These are phyloP conservation scores for Thalassiosira mediterranea DNA, from an alignment of 352 stramenopile genomes.

Conservation along the genomic window DNA sequence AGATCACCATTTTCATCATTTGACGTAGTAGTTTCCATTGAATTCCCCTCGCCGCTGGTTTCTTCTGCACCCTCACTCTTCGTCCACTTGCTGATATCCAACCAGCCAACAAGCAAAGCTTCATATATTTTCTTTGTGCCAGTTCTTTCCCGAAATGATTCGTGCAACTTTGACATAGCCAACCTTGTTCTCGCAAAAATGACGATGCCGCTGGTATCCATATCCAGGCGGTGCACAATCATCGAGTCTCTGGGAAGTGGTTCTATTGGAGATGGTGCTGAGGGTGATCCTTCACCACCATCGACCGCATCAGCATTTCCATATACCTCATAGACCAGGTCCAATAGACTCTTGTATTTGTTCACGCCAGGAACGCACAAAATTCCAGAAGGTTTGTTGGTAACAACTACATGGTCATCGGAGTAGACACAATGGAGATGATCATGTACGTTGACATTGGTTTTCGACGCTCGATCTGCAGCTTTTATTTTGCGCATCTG, in stretches of 20 bases:
- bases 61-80: neutral
- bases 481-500: constrained; percentile 71
- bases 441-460: constrained; percentile 39
- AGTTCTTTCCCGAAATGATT: constrained; percentile 59
- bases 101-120: constrained; percentile 64
- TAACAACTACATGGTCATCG: constrained; percentile 74
- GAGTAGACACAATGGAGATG: constrained; percentile 62
- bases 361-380: constrained; percentile 74
- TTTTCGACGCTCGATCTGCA: constrained; percentile 48
- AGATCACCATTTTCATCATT: constrained; percentile 4
- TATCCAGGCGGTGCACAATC: constrained; percentile 77
- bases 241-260: constrained; percentile 55
- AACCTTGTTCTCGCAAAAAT: constrained; percentile 63
- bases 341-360: constrained; percentile 65
- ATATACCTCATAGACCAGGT: constrained; percentile 63
- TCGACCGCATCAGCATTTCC: constrained; percentile 21
- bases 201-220: constrained; percentile 76
- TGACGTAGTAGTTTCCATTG: neutral
- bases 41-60: neutral
- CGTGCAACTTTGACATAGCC: constrained; percentile 66
- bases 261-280: neutral
- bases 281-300: constrained; percentile 3
- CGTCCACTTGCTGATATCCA: constrained; percentile 45
- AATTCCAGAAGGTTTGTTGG: constrained; percentile 75
- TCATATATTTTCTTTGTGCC: constrained; percentile 73